These are phyloP conservation scores for Marchantia polymorpha DNA, from an alignment of 225 moss, liverwort and hornwort genomes.

Conservation along the genomic window DNA sequence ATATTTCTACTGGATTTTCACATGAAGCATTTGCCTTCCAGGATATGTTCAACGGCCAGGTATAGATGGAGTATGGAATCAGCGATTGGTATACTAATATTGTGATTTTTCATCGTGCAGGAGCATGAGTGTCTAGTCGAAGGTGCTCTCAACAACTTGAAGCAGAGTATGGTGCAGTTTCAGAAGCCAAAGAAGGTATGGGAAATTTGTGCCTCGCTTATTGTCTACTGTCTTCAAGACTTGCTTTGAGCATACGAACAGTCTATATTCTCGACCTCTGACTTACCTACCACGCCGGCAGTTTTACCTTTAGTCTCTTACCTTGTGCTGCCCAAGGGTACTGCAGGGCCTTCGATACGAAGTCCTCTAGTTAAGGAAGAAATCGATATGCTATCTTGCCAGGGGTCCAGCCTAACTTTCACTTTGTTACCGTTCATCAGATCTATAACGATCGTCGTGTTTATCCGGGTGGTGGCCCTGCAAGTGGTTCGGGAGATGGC, in stretches of 20 bases:
- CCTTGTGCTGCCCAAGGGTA: too few species aligned
- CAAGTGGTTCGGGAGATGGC: slow-evolving; percentile 70
- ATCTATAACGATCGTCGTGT: slow-evolving; percentile 97
- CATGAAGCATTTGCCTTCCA: too few species aligned
- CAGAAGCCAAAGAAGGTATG: slow-evolving; percentile 92
- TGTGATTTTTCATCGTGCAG: slow-evolving; percentile 27
- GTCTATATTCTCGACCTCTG: too few species aligned
- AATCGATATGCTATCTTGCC: background rate
- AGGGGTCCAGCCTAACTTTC: background rate
- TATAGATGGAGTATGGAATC: too few species aligned
- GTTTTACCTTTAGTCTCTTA: too few species aligned
- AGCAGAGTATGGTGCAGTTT: slow-evolving; percentile 99
- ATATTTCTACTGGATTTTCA: too few species aligned
- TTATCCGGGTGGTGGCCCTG: slow-evolving; percentile 87
- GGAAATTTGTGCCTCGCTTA: background rate
- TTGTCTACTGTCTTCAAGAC: background rate
- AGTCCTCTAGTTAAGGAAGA: background rate
- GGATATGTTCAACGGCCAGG: too few species aligned
- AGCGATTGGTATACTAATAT: too few species aligned
- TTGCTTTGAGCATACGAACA: background rate
- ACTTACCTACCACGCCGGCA: too few species aligned
- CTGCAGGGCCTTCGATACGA: background rate
- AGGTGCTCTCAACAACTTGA: slow-evolving; percentile 94
- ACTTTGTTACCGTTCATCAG: slow-evolving; percentile 16
- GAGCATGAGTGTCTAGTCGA: slow-evolving; percentile 98